phyloP scores from a whole-genome alignment of 441 rosid genomes.

The Daphne laureola region DNA sequence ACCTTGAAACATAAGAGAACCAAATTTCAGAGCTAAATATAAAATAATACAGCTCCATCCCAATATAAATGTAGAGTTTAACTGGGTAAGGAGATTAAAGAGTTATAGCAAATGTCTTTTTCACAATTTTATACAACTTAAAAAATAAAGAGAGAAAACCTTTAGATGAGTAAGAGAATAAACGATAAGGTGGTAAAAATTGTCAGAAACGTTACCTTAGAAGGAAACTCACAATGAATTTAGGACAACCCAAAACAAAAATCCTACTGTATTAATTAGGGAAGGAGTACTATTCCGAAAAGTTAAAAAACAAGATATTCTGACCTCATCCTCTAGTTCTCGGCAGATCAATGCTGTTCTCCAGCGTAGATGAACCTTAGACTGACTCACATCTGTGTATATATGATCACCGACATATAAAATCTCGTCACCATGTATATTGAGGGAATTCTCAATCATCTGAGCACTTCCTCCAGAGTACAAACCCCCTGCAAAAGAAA shows the following conservation, averaged over 20 bases:
- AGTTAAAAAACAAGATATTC: slow-evolving; percentile 7
- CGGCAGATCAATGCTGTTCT: slow-evolving; percentile 93
- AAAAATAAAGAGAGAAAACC: too few species aligned
- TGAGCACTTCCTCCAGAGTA: slow-evolving; percentile 99
- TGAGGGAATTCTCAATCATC: slow-evolving; percentile 83
- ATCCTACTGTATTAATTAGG: neutral
- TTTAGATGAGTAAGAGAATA: too few species aligned
- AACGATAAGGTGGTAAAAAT: neutral
- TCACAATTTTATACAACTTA: too few species aligned
- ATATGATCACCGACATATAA: slow-evolving; percentile 95
- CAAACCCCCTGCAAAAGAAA: slow-evolving; percentile 56
- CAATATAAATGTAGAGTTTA: too few species aligned
- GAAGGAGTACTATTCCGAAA: neutral
- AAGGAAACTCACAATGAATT: neutral
- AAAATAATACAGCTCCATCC: too few species aligned
- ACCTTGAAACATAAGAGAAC: neutral
- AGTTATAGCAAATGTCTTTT: too few species aligned
- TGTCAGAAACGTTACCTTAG: neutral
- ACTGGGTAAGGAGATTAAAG: too few species aligned
- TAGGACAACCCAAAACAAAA: neutral
- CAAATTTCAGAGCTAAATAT: neutral
- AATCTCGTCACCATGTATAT: slow-evolving; percentile 88
- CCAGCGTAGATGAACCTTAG: slow-evolving; percentile 93
- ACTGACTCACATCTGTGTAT: slow-evolving; percentile 92
- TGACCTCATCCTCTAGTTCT: slow-evolving; percentile 93